Percentiles rank a stretch among this genome's conserved stretches.
phyloP scores from a whole-genome alignment of 2,329 filamentous ascomycete genomes.

The Rosellinia necatrix region DNA sequence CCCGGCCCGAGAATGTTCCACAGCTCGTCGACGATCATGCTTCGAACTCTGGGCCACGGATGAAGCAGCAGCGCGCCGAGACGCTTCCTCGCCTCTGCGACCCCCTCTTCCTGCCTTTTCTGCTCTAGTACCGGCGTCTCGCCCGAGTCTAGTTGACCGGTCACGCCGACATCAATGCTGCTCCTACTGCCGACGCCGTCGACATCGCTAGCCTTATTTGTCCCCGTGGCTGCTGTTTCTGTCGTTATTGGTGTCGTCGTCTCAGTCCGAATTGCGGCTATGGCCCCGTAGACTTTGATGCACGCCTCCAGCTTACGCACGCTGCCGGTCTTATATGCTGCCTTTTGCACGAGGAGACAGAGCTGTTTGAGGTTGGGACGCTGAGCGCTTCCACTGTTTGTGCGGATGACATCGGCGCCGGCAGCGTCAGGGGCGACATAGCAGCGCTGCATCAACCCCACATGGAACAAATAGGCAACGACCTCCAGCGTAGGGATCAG shows the following conservation, averaged over 20 bases:
- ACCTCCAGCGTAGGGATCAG: conserved; percentile 78
- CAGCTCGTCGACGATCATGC: conserved; percentile 63
- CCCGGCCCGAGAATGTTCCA: conserved; percentile 50
- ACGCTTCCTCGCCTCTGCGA: conserved; percentile 66
- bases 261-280: conserved; percentile 49
- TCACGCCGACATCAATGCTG: not conserved
- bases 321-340: conserved; percentile 82
- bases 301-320: conserved; percentile 81
- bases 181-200: not conserved
- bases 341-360: conserved; percentile 73
- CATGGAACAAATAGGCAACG: conserved; percentile 76
- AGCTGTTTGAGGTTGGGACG: conserved; percentile 58
- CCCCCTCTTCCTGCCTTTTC: conserved; percentile 47
- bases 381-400: conserved; percentile 27
- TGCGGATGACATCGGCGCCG: not conserved
- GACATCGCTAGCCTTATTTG: not conserved
- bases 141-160: conserved; percentile 5
- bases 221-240: not conserved
- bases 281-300: conserved; percentile 75
- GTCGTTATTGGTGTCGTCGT: not conserved
- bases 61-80: conserved; percentile 76
- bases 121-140: conserved; percentile 25
- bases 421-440: not conserved
- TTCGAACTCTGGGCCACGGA: conserved; percentile 77
- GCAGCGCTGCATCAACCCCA: conserved; percentile 51